Evolutionary conservation across 129 eudicot genomes (phyloP), one percentile per base, ranked within the genome.

Genomic region (Flaveria bidentis): DNA sequence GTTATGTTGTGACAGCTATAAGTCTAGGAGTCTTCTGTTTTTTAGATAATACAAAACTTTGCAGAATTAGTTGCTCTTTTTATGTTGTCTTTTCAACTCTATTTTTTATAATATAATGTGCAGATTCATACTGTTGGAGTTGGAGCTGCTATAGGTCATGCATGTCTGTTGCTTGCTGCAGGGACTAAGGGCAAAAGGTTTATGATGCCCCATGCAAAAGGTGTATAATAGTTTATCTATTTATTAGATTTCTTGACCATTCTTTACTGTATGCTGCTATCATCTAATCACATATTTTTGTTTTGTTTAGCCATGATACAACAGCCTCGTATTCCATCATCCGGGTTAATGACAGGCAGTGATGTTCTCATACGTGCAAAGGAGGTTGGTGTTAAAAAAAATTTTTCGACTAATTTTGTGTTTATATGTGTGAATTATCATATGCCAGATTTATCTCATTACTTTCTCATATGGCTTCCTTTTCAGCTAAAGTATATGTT

Each of bases 131-230:
- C 98, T 8, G 87, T 89, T 69, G 84, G 78, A 57, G 78, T 89
- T 65, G 97, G 93, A 63, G 84, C 82, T 69, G 97, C 98, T 66
- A 78, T 86, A 22, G 91, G 92, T 67, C 93, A 87, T 61, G 93
- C 97, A 73, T 94, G 98, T 69, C 88, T 94, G 45, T 82, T 94
- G 49, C 98, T 94, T 84, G 86, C 97, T 76, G 90, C 93, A 36
- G 98, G 98, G 65, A 55, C 89, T 65, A 89, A 91, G 83, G 98
- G 98, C 47, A 85, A 87, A 83, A 91, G 97, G 82, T 89, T 73
- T 80, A 84, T 82, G 86, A 61, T 88, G 93, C 97, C 97, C 42
- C 87, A 89, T 83, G 86, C 97, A 76, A 88, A 81, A 81, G 97
- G 98, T 94, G 58, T 69, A 57, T 56, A 17, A 45, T 56, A 16